Evolutionary conservation across 2,329 filamentous ascomycete genomes (phyloP).

Genomic region (Xylariaceae sp.): DNA sequence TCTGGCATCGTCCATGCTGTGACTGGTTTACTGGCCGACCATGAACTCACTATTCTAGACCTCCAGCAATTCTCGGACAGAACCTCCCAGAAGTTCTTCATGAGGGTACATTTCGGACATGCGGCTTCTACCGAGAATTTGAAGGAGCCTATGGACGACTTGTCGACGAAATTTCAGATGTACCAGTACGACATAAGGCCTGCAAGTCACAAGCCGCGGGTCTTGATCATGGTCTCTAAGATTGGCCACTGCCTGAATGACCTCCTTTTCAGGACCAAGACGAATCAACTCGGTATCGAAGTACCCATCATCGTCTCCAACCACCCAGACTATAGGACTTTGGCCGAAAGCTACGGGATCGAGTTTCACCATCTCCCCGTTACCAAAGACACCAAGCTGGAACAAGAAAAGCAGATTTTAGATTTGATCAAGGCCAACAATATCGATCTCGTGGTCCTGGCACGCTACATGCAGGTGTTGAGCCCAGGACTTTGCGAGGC

Average conservation of each 20-base stretch:
- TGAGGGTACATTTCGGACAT: slow-evolving; percentile 79
- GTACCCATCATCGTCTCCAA: slow-evolving; percentile 78
- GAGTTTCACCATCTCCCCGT: slow-evolving; percentile 79
- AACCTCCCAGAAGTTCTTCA: slow-evolving; percentile 73
- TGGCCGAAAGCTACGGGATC: slow-evolving; percentile 71
- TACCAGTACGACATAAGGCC: slow-evolving; percentile 64
- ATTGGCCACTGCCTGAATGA: slow-evolving; percentile 85
- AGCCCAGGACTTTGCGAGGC: slow-evolving; percentile 68
- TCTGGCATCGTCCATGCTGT: slow-evolving; percentile 82
- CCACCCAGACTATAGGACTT: slow-evolving; percentile 66
- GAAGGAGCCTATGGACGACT: slow-evolving; percentile 50
- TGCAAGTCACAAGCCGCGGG: slow-evolving; percentile 64
- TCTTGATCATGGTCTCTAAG: slow-evolving; percentile 87
- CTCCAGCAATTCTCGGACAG: slow-evolving; percentile 81
- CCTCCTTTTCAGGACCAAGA: slow-evolving; percentile 73
- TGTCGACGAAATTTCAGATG: slow-evolving; percentile 63
- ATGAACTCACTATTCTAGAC: slow-evolving; percentile 77
- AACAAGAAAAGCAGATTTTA: slow-evolving; percentile 69
- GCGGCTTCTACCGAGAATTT: slow-evolving; percentile 49
- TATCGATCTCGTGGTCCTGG: slow-evolving; percentile 76
- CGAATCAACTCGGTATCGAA: slow-evolving; percentile 69
- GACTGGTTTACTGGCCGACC: slow-evolving; percentile 68
- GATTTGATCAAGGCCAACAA: slow-evolving; percentile 64
- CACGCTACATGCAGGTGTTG: slow-evolving; percentile 85
- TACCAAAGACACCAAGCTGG: slow-evolving; percentile 68